A percentile compares a stretch with the other conserved stretches of the same genome.
Conservation (phyloP, 352 stramenopile species). For the Globisporangium paddicum region DNA sequence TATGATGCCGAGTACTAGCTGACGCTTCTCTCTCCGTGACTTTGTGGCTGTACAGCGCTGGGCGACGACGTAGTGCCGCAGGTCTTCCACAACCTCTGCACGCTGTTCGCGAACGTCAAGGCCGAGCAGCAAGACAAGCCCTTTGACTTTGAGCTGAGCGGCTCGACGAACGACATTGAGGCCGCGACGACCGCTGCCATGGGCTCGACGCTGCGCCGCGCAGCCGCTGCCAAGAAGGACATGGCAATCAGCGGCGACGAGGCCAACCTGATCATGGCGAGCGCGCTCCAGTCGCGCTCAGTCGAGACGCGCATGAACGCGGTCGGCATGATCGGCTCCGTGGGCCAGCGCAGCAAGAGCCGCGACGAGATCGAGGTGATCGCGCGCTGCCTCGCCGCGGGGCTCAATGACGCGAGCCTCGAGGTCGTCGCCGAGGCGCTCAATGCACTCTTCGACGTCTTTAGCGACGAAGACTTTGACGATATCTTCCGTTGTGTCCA, state of each 20-base stretch:
- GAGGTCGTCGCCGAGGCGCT: conserved; percentile 83
- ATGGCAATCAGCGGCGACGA: conserved; percentile 54
- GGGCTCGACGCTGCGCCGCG: conserved; percentile 61
- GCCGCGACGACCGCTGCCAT: conserved; percentile 67
- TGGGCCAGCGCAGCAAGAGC: conserved; percentile 67
- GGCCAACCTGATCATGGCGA: conserved; percentile 61
- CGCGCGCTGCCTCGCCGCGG: conserved; percentile 47
- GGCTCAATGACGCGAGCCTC: conserved; percentile 62
- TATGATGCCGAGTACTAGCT: no score
- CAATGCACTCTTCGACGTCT: conserved; percentile 86
- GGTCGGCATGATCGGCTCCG: conserved; percentile 72
- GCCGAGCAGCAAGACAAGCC: conserved; percentile 26
- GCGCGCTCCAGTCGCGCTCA: conserved; percentile 53
- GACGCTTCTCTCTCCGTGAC: no score
- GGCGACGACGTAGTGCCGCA: conserved; percentile 54
- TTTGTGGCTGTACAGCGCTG: conserved; percentile 18
- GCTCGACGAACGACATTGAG: conserved; percentile 55
- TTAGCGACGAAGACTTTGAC: conserved; percentile 78
- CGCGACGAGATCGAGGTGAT: conserved; percentile 67
- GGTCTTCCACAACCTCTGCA: conserved; percentile 76
- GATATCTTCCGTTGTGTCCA: conserved; percentile 58
- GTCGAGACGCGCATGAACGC: conserved; percentile 71
- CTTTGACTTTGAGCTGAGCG: conserved; percentile 34
- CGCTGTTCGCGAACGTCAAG: conserved; percentile 65
- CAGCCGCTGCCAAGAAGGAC: conserved; percentile 43